Conservation (phyloP, 1,139 yeast species). For the Geotrichum citri-aurantii region DNA sequence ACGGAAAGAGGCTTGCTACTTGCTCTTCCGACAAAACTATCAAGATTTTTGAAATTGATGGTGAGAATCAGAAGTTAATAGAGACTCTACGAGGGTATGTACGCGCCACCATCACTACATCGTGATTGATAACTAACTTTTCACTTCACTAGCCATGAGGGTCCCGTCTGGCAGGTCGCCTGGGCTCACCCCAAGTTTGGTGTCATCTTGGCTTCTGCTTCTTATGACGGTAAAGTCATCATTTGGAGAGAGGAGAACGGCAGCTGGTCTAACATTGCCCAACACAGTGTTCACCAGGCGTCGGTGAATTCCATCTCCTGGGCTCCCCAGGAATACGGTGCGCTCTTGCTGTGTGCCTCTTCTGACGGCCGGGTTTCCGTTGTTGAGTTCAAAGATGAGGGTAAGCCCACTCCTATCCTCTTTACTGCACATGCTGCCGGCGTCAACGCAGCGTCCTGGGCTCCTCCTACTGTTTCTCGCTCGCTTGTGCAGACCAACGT, state of each 20-base stretch:
- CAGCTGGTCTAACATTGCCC: slow-evolving; percentile 83
- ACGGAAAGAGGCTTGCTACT: slow-evolving; percentile 91
- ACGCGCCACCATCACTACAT: neutral
- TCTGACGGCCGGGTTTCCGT: slow-evolving; percentile 91
- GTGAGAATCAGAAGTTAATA: slow-evolving; percentile 60
- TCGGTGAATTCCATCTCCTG: slow-evolving; percentile 91
- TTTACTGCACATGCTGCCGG: slow-evolving; percentile 89
- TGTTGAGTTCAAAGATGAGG: slow-evolving; percentile 87
- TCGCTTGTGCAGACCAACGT: slow-evolving; percentile 32
- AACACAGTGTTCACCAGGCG: slow-evolving; percentile 84
- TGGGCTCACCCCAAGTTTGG: slow-evolving; percentile 99
- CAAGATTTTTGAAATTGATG: slow-evolving; percentile 86
- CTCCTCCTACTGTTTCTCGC: slow-evolving; percentile 53
- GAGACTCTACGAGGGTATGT: slow-evolving; percentile 66
- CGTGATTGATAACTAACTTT: neutral
- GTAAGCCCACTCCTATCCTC: slow-evolving; percentile 60
- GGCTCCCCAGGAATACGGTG: slow-evolving; percentile 98
- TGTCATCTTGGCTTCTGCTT: slow-evolving; percentile 85
- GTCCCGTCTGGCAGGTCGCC: slow-evolving; percentile 98
- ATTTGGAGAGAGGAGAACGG: slow-evolving; percentile 95
- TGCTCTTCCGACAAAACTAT: slow-evolving; percentile 93
- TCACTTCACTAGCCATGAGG: slow-evolving; percentile 57
- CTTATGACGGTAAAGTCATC: slow-evolving; percentile 90
- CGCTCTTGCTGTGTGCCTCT: slow-evolving; percentile 81
- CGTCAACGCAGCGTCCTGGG: slow-evolving; percentile 94